Evolutionary conservation across 139 green algal species (phyloP), one percentile per base, ranked within the genome.

Genomic region (Pleodorina starrii): DNA sequence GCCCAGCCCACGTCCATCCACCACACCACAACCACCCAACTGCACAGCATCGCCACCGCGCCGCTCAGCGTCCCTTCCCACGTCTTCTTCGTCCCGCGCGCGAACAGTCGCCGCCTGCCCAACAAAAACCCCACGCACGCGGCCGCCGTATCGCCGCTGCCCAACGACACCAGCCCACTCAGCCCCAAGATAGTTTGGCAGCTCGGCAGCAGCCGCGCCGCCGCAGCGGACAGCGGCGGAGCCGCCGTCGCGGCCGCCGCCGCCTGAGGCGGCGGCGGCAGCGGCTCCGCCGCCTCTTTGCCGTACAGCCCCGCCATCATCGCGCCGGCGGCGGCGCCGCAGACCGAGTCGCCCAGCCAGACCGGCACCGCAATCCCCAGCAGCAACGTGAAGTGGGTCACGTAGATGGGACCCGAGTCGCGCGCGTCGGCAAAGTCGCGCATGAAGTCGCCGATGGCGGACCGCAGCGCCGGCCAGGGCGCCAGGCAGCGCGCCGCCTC

Each of bases 301-400:
- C 59, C 76, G 46, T 79, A 87, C 89, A 76, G 50, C 42, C 60
- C 60, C n/a, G 68, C 80, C 69, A 90, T 69, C 43, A 84, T 87
- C 23, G 88, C 84, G 25, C 84, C 71, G 12, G 69, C 84, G 50
- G 85, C 54, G 54, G 85, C 84, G 44, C 69, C 84, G 68, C 84
- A 89, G 21, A 89, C 84, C 27, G 66, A 21, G 23, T 89, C 60
- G 43, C 50, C 10, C 29, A 86, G 60, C 74, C 94, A 97, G n/a
- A 98, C 82, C 5, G 96, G 96, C 32, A 94, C 68, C 2, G 96
- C 96, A 60, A 97, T 94, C 32, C 96, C 96, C 23, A 96, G 89
- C 48, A 98, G 90, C 78, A 98, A 87, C 5, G 96, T 95, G 83
- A 98, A 95, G 85, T 98, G 96, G 4, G 94, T 97, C 40, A 97